Evolutionary conservation across 176 grass and related monocot species (phyloP), one percentile per base, ranked within the genome.

Genomic region (Cocos nucifera): DNA sequence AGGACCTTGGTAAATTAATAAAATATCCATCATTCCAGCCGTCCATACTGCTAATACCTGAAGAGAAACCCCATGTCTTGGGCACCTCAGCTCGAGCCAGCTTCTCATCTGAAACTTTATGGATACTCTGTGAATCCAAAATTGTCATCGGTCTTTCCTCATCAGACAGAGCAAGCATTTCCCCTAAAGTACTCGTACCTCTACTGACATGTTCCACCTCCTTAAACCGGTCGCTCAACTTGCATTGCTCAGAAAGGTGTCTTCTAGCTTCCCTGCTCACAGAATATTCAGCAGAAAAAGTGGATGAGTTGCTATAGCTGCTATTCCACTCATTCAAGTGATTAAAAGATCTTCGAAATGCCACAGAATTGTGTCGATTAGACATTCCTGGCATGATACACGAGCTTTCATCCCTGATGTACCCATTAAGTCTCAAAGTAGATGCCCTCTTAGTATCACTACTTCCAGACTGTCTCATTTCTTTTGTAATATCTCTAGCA

Each of bases 111-210:
- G 0, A 56, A 63, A 68, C 49, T 55, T 44, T 44, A 44, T 44
- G 35, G 35, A 49, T 50, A 44, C n/a, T 9, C 65, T 22, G 66
- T 1, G 23, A 75, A 22, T 55, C 53, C 2, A 19, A 82, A 68
- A 57, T 78, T 67, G 22, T 70, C 23, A 62, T 82, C 19, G 44
- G 48, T 16, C 59, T 79, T 69, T 82, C 84, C 54, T 75, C 77
- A 75, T 87, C 79, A 44, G 84, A 87, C 53, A 82, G 52, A 63
- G 84, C 84, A 64, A 87, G 75, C 84, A 87, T 87, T 69, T 87
- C 71, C 49, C 70, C 75, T 65, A 87, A 75, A 72, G 84, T 82
- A 82, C 61, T 82, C 0, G 75, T 71, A 35, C 65, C 23, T 58
- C 52, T 53, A 54, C 54, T 23, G 53, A 62, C 68, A 67, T 75